These are phyloP conservation scores for Trichocomaceae sp. DNA, from an alignment of 2,329 filamentous ascomycete species.

Conservation along the genomic window DNA sequence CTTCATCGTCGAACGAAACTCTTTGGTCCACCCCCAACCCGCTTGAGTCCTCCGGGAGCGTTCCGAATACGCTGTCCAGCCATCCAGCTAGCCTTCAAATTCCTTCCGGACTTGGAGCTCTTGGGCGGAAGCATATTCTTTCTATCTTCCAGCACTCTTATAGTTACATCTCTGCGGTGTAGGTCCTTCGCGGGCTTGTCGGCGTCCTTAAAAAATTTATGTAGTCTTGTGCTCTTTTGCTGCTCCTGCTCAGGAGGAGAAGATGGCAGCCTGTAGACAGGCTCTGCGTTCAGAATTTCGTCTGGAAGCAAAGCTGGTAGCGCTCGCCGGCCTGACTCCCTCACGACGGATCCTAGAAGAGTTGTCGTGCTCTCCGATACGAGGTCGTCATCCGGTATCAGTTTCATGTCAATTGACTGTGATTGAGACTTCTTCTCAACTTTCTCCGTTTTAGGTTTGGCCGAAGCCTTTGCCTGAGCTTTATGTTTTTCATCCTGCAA, in stretches of 20 bases:
- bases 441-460: constrained; percentile 27
- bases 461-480: constrained; percentile 29
- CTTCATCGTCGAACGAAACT: constrained; percentile 31
- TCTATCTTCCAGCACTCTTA: constrained; percentile 43
- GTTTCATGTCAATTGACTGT: constrained; percentile 3
- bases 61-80: constrained; percentile 24
- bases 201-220: constrained; percentile 44
- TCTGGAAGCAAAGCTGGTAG: constrained; percentile 47
- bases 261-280: constrained; percentile 39
- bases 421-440: not conserved
- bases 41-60: constrained; percentile 30
- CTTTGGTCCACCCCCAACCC: constrained; percentile 29
- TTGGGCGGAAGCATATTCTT: constrained; percentile 41
- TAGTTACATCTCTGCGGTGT: constrained; percentile 42
- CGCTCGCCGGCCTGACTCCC: constrained; percentile 30
- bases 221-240: constrained; percentile 34
- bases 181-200: constrained; percentile 47
- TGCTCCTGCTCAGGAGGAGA: constrained; percentile 31
- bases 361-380: constrained; percentile 38
- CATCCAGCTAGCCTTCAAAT: constrained; percentile 36
- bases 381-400: constrained; percentile 30
- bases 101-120: constrained; percentile 34
- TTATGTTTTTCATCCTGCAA: constrained; percentile 36
- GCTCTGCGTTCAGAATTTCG: constrained; percentile 45
- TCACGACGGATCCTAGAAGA: constrained; percentile 32